Evolutionary conservation across 2,329 filamentous ascomycete species (phyloP).

Genomic region (Exserohilum rostratum): DNA sequence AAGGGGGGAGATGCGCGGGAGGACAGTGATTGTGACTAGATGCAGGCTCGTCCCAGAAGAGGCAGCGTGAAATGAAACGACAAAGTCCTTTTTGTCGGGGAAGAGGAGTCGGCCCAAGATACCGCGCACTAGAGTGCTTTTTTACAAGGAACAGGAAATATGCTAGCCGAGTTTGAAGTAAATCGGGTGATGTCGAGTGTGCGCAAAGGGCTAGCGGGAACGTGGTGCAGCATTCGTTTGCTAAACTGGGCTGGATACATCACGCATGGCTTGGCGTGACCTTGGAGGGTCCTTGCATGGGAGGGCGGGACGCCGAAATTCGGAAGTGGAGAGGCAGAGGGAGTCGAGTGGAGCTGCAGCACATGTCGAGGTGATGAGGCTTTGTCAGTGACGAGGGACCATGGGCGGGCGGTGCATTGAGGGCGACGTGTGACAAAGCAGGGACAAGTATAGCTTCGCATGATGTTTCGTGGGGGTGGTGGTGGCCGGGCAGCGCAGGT

Average conservation of each 20-base stretch:
- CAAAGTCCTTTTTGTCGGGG: conserved; percentile 21
- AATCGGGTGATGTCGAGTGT: conserved; percentile 29
- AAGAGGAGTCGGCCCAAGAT: conserved; percentile 14
- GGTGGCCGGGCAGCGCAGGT: conserved; percentile 2
- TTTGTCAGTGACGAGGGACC: not conserved
- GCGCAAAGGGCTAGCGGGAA: conserved; percentile 25
- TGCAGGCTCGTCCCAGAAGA: conserved; percentile 16
- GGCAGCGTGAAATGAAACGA: conserved; percentile 16
- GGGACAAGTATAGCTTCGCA: conserved; percentile 3
- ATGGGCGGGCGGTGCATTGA: not conserved
- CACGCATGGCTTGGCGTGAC: conserved; percentile 42
- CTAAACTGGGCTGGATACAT: conserved; percentile 20
- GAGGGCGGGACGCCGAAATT: conserved; percentile 20
- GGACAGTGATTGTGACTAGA: conserved; percentile 24
- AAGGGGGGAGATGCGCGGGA: conserved; percentile 4
- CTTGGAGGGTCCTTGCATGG: conserved; percentile 25
- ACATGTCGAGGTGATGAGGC: conserved; percentile 4
- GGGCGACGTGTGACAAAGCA: not conserved
- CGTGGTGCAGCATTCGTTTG: conserved; percentile 25
- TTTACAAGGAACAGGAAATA: conserved; percentile 23
- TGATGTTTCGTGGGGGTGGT: conserved; percentile 15
- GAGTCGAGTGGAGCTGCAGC: conserved; percentile 3
- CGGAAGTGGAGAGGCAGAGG: conserved; percentile 5
- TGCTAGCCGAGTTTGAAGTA: conserved; percentile 23
- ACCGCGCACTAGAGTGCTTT: conserved; percentile 13